phyloP scores from a whole-genome alignment of 441 rosid species.

The Bruguiera hainesii region DNA sequence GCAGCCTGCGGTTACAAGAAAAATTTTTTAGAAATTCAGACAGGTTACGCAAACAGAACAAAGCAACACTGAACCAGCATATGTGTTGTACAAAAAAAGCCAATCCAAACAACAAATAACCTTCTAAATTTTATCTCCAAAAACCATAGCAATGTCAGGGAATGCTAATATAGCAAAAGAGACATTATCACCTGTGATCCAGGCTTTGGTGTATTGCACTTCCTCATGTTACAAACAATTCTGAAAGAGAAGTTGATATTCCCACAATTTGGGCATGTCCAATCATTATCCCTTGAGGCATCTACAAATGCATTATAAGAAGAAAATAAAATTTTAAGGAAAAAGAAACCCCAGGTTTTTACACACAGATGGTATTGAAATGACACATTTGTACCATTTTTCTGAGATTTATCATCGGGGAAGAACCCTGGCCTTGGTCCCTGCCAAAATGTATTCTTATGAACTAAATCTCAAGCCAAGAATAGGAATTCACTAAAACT shows the following conservation, averaged over 20 bases:
- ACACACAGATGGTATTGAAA: slow-evolving; percentile 12
- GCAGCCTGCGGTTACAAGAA: slow-evolving; percentile 53
- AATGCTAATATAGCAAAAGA: background rate
- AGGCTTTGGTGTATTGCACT: slow-evolving; percentile 97
- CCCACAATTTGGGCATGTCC: slow-evolving; percentile 98
- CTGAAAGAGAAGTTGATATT: slow-evolving; percentile 95
- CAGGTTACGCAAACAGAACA: background rate
- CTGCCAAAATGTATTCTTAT: slow-evolving; percentile 31
- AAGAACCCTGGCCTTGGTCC: slow-evolving; percentile 83
- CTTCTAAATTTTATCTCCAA: background rate
- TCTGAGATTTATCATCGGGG: slow-evolving; percentile 71
- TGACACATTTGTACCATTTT: slow-evolving; percentile 50
- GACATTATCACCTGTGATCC: slow-evolving; percentile 61
- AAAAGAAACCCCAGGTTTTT: background rate
- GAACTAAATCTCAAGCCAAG: slow-evolving; percentile 9
- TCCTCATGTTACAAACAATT: slow-evolving; percentile 95
- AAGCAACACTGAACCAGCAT: background rate
- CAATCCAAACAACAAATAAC: background rate
- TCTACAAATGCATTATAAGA: slow-evolving; percentile 35
- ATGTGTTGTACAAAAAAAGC: background rate
- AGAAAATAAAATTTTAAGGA: slow-evolving; percentile 9
- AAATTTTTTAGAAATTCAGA: slow-evolving; percentile 17
- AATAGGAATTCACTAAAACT: background rate
- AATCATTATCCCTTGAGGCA: slow-evolving; percentile 84
- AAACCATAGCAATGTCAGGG: background rate